phyloP scores from a whole-genome alignment of 768 basidiomycete species.

The Hypholoma sublateritium region DNA sequence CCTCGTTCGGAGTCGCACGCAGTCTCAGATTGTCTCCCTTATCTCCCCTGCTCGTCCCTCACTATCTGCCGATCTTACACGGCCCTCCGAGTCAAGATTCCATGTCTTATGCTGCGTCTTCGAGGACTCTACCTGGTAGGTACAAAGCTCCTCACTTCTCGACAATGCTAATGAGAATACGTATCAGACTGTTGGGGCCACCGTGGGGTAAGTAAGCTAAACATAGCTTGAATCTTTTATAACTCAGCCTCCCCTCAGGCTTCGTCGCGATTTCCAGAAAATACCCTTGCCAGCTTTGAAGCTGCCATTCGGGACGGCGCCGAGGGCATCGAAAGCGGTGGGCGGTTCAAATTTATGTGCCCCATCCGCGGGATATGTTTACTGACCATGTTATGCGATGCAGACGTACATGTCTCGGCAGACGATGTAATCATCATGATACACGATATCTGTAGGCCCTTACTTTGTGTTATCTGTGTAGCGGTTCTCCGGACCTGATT shows the following conservation, averaged over 20 bases:
- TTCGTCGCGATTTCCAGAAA: constrained; percentile 85
- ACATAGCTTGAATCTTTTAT: not conserved
- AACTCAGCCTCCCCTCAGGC: constrained; percentile 47
- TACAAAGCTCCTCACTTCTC: too few species aligned
- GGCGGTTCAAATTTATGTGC: not conserved
- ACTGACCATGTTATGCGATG: constrained; percentile 21
- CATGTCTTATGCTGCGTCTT: too few species aligned
- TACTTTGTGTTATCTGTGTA: too few species aligned
- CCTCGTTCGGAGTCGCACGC: too few species aligned
- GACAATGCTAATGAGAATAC: too few species aligned
- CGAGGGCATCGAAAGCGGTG: constrained; percentile 98
- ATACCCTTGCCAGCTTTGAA: constrained; percentile 93
- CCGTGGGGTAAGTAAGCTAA: constrained; percentile 43
- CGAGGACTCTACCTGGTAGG: too few species aligned
- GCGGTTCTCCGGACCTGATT: not conserved
- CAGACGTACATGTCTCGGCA: constrained; percentile 92
- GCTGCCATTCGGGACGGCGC: constrained; percentile 94
- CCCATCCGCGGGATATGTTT: too few species aligned
- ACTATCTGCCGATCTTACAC: too few species aligned
- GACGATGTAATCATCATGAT: constrained; percentile 93
- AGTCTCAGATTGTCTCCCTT: too few species aligned
- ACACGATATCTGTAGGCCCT: constrained; percentile 65
- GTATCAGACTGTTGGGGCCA: constrained; percentile 66
- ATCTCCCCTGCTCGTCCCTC: too few species aligned
- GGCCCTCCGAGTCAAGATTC: too few species aligned